Percentiles rank a stretch among this genome's conserved stretches.
These are phyloP conservation scores for Akanthomyces lecanii DNA, from an alignment of 2,329 filamentous ascomycete species.

Conservation along the genomic window DNA sequence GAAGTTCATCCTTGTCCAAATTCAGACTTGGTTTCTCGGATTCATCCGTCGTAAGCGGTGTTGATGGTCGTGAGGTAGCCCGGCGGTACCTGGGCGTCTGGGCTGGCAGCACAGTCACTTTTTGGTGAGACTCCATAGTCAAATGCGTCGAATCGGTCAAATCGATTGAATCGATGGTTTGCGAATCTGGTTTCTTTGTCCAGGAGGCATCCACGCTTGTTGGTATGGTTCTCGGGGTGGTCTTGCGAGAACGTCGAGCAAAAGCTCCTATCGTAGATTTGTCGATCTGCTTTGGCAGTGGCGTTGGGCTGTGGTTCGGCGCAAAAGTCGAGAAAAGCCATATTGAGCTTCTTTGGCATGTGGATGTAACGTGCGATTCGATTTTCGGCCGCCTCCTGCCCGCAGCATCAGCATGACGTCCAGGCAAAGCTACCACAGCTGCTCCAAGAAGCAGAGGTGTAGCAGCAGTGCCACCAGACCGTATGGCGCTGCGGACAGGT, in stretches of 20 bases:
- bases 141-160: neutral
- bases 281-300: constrained; percentile 18
- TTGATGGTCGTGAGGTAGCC: neutral
- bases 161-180: neutral
- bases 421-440: constrained; percentile 7
- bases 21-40: constrained; percentile 19
- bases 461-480: constrained; percentile 7
- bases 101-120: neutral
- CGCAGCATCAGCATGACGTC: constrained; percentile 11
- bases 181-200: neutral
- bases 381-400: constrained; percentile 17
- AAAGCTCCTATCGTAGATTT: constrained; percentile 9
- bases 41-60: neutral
- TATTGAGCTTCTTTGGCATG: constrained; percentile 31
- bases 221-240: neutral
- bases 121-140: neutral
- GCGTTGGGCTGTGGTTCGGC: constrained; percentile 18
- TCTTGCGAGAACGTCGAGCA: constrained; percentile 3
- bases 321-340: constrained; percentile 42
- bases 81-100: neutral
- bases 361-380: constrained; percentile 3
- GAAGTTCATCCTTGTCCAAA: constrained; percentile 40
- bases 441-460: constrained; percentile 9
- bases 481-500: constrained; percentile 10
- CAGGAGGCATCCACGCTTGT: neutral